phyloP scores from a whole-genome alignment of 1,284 basidiomycete species.

The Heterobasidion parviporum region DNA sequence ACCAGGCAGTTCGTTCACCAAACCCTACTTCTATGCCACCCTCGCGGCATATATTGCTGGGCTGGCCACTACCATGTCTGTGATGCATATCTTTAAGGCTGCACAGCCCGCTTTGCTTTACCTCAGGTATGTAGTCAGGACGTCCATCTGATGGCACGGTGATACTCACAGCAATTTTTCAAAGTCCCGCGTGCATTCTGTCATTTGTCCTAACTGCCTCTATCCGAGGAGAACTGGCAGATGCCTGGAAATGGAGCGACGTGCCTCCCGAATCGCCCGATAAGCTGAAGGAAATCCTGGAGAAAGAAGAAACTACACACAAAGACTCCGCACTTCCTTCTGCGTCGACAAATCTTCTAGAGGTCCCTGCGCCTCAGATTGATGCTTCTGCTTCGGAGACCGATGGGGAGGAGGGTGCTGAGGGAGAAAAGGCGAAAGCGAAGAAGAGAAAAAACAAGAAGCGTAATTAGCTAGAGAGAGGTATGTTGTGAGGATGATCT shows the following conservation, averaged over 20 bases:
- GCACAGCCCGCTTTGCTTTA: constrained; percentile 95
- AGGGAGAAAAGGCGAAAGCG: not conserved
- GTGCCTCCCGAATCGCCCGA: constrained; percentile 3
- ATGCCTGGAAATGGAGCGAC: constrained; percentile 63
- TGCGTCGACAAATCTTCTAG: not conserved
- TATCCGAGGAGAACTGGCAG: constrained; percentile 46
- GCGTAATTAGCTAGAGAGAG: not conserved
- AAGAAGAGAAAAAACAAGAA: not conserved
- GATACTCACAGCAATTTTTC: constrained; percentile 1
- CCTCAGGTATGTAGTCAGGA: constrained; percentile 55
- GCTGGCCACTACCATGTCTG: constrained; percentile 72
- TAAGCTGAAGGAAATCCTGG: not conserved
- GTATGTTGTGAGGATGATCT: no score
- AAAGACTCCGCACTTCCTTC: not conserved
- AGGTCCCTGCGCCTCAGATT: not conserved
- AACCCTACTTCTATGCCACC: constrained; percentile 76
- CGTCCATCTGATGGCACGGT: not conserved
- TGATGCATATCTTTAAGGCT: constrained; percentile 77
- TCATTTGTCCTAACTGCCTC: constrained; percentile 49
- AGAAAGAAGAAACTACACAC: not conserved
- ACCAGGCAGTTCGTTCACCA: constrained; percentile 29
- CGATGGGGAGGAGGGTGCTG: not conserved
- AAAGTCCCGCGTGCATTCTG: constrained; percentile 63
- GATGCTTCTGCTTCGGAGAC: not conserved
- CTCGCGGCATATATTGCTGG: constrained; percentile 77